These are phyloP conservation scores for Biscogniauxia sp. DNA, from an alignment of 2,329 filamentous ascomycete genomes.

Conservation along the genomic window DNA sequence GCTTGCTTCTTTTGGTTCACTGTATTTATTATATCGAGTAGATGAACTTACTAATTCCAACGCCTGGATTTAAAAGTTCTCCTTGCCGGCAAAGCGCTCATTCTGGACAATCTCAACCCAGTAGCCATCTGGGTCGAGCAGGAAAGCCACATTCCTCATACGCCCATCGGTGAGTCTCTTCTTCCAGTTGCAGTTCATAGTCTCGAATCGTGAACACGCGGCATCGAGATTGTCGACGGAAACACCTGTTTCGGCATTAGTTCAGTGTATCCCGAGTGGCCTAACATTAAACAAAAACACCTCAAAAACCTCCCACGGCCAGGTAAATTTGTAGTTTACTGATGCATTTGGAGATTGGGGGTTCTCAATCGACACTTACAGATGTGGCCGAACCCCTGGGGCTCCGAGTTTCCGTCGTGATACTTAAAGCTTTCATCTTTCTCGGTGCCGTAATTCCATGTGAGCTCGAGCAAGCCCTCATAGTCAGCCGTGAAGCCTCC, in stretches of 20 bases:
- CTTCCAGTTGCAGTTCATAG: slow-evolving; percentile 82
- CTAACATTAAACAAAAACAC: too few relatives aligned
- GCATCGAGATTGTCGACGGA: slow-evolving; percentile 85
- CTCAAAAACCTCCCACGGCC: not conserved
- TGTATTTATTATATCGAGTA: not conserved
- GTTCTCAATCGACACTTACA: slow-evolving; percentile 52
- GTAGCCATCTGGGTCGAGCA: slow-evolving; percentile 72
- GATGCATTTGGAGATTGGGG: not conserved
- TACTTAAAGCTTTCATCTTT: slow-evolving; percentile 82
- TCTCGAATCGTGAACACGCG: slow-evolving; percentile 83
- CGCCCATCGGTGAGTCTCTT: slow-evolving; percentile 88
- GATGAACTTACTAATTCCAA: not conserved
- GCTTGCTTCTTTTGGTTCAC: not conserved
- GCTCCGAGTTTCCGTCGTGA: slow-evolving; percentile 87
- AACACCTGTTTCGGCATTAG: slow-evolving; percentile 53
- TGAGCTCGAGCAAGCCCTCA: slow-evolving; percentile 87
- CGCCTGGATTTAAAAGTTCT: slow-evolving; percentile 44
- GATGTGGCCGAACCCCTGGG: slow-evolving; percentile 92
- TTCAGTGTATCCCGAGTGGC: not conserved
- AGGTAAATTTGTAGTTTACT: not conserved
- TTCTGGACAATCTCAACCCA: slow-evolving; percentile 70
- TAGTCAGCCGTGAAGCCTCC: slow-evolving; percentile 60
- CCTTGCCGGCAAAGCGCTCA: slow-evolving; percentile 57
- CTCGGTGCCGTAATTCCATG: slow-evolving; percentile 82
- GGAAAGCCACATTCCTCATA: slow-evolving; percentile 93